Evolutionary conservation across 2,329 filamentous ascomycete species (phyloP).

Genomic region (Thelonectria discophora): DNA sequence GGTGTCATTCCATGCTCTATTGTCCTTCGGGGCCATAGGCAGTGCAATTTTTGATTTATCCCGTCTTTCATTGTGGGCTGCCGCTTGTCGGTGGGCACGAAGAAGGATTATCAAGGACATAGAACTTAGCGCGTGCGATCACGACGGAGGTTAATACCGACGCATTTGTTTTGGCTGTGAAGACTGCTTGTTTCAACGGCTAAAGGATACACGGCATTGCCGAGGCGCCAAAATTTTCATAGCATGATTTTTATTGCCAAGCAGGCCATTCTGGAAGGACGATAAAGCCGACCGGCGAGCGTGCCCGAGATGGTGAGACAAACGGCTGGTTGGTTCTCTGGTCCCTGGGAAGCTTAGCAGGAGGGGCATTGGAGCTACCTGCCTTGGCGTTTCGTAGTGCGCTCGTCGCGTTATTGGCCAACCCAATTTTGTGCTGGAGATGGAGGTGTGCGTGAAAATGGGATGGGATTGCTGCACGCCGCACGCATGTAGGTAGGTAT

Average conservation of each 20-base stretch:
- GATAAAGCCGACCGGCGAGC: not conserved
- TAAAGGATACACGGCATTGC: not conserved
- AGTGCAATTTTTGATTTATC: slow-evolving; percentile 59
- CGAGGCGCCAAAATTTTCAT: not conserved
- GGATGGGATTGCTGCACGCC: slow-evolving; percentile 28
- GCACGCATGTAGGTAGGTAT: too few species aligned
- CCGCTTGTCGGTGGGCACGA: slow-evolving; percentile 50
- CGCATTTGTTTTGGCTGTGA: too few species aligned
- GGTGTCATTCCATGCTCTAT: slow-evolving; percentile 58
- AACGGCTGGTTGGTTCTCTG: slow-evolving; percentile 8
- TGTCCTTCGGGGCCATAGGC: slow-evolving; percentile 62
- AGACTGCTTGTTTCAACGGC: not conserved
- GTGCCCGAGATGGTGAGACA: slow-evolving; percentile 25
- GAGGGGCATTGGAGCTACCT: slow-evolving; percentile 7
- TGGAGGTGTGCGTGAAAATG: slow-evolving; percentile 4
- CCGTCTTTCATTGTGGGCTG: slow-evolving; percentile 55
- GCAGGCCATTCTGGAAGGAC: not conserved
- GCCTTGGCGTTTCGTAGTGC: slow-evolving; percentile 14
- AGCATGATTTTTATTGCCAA: slow-evolving; percentile 2
- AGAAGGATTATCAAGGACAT: too few species aligned
- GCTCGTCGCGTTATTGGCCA: slow-evolving; percentile 29
- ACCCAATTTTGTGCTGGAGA: not conserved
- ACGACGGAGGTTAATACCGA: too few species aligned
- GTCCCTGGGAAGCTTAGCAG: slow-evolving; percentile 1
- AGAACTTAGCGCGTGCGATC: too few species aligned